These are phyloP conservation scores for Fistulifera pelliculosa DNA, from an alignment of 108 stramenopile genomes.

Conservation along the genomic window DNA sequence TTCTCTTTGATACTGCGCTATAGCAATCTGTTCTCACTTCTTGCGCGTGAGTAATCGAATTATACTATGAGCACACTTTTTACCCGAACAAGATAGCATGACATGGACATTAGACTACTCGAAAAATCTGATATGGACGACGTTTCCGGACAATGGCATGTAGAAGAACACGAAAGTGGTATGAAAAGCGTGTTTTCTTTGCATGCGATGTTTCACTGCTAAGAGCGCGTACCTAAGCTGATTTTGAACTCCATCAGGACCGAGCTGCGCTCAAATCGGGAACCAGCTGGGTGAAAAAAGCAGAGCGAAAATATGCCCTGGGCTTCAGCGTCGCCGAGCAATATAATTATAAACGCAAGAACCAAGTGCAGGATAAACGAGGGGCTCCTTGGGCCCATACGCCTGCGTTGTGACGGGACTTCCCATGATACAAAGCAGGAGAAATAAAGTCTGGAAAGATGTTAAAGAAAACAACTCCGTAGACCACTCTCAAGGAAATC, in stretches of 20 bases:
- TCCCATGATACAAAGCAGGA: too few relatives aligned
- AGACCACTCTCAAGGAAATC: too few relatives aligned
- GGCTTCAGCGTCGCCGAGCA: too few relatives aligned
- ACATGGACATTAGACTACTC: slow-evolving; percentile 67
- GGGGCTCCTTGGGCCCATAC: too few relatives aligned
- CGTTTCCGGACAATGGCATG: slow-evolving; percentile 64
- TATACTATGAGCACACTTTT: slow-evolving; percentile 51
- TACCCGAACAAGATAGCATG: slow-evolving; percentile 31
- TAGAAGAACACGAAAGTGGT: slow-evolving; percentile 29
- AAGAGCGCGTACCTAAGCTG: slow-evolving; percentile 37
- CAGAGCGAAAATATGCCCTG: slow-evolving; percentile 47
- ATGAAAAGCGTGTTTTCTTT: slow-evolving; percentile 42
- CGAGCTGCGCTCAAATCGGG: slow-evolving; percentile 54
- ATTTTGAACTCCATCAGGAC: slow-evolving; percentile 55
- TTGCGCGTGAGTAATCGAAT: slow-evolving; percentile 29
- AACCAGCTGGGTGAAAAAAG: slow-evolving; percentile 69
- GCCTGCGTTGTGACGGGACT: too few relatives aligned
- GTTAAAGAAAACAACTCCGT: too few relatives aligned
- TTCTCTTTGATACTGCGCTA: too few relatives aligned
- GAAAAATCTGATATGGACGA: slow-evolving; percentile 66
- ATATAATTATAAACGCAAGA: too few relatives aligned
- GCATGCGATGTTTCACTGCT: slow-evolving; percentile 59
- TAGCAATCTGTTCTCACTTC: neutral
- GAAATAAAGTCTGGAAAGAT: too few relatives aligned
- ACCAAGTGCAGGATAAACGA: too few relatives aligned